These are phyloP conservation scores for Trichophyton simii DNA, from an alignment of 2,329 filamentous ascomycete genomes.

Conservation along the genomic window DNA sequence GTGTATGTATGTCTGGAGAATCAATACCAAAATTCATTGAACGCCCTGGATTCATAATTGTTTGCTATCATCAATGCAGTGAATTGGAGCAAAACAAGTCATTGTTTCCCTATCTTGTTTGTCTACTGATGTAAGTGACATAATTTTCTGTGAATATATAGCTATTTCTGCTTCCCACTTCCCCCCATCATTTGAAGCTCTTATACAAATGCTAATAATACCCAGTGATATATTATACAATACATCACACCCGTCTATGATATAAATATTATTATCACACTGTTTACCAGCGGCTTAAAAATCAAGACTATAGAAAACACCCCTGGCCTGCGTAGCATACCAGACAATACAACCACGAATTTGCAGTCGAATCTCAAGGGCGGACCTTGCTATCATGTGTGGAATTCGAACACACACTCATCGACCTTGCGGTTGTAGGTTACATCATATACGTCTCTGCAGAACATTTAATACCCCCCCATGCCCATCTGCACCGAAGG, in stretches of 20 bases:
- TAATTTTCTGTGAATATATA: too few relatives aligned
- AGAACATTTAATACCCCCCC: constrained; percentile 4
- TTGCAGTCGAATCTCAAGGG: not conserved
- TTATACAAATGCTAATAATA: too few relatives aligned
- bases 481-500: constrained; percentile 4
- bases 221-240: too few relatives aligned
- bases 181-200: too few relatives aligned
- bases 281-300: too few relatives aligned
- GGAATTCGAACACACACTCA: constrained; percentile 12
- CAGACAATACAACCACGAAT: not conserved
- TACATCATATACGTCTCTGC: constrained; percentile 13
- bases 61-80: too few relatives aligned
- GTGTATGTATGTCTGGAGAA: not conserved
- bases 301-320: not conserved
- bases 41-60: too few relatives aligned
- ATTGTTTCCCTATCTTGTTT: not conserved
- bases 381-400: constrained; percentile 10
- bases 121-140: not conserved
- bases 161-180: too few relatives aligned
- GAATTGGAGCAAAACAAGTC: not conserved
- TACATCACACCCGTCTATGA: too few relatives aligned
- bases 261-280: too few relatives aligned
- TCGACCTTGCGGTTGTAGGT: constrained; percentile 11
- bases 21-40: not conserved
- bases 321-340: not conserved